A percentile compares a stretch with the other conserved stretches of the same genome.
Conservation (phyloP, 306 rosid genomes). For the Inga oerstediana region DNA sequence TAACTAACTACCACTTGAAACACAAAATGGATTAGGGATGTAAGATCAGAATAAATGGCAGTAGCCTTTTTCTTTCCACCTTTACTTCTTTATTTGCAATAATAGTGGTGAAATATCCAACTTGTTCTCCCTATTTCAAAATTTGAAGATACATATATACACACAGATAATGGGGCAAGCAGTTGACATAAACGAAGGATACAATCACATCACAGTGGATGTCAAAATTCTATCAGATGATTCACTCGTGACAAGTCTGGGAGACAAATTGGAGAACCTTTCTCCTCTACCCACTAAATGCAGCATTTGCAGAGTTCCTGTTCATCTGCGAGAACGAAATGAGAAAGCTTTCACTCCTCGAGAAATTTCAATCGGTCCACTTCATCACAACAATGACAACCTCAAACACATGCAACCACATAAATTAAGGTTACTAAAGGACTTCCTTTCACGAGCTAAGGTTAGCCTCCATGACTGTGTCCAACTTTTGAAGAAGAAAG, state of each 20-base stretch:
- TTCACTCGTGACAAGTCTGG: not conserved
- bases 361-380: constrained; percentile 15
- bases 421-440: not conserved
- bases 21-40: too few relatives aligned
- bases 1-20: too few relatives aligned
- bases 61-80: not conserved
- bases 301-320: not conserved
- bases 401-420: not conserved
- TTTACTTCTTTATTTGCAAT: too few relatives aligned
- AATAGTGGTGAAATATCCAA: not conserved
- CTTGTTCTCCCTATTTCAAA: not conserved
- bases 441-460: not conserved
- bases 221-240: not conserved
- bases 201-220: not conserved
- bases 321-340: not conserved
- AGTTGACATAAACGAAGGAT: not conserved
- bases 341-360: constrained; percentile 15
- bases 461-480: not conserved
- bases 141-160: not conserved
- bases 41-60: too few relatives aligned
- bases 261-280: not conserved
- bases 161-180: not conserved
- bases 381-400: not conserved
- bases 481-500: not conserved
- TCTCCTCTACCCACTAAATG: not conserved